A percentile compares a stretch with the other conserved stretches of the same genome.
These are phyloP conservation scores for Chlorella sp. DNA, from an alignment of 139 green algal genomes.

Conservation along the genomic window DNA sequence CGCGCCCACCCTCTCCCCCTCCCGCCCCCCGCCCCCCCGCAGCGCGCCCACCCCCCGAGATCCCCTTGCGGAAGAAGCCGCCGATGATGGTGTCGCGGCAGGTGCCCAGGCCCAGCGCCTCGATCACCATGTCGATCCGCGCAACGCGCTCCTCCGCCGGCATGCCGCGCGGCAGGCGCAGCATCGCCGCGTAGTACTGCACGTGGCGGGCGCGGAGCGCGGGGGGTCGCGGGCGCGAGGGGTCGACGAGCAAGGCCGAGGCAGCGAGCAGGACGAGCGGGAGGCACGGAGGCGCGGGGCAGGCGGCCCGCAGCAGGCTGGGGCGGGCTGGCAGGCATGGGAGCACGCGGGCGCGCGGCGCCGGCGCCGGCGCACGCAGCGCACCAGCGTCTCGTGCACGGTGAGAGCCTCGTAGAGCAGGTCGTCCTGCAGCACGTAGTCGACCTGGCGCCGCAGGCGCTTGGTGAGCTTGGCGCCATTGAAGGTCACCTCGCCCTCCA, in stretches of 20 bases:
- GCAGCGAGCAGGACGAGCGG: neutral
- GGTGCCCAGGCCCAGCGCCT: slow-evolving; percentile 66
- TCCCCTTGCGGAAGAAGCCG: slow-evolving; percentile 78
- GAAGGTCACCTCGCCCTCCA: slow-evolving; percentile 62
- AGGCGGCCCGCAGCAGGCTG: too few species aligned
- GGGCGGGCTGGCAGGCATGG: too few species aligned
- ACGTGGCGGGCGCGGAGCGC: neutral
- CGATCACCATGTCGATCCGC: slow-evolving; percentile 75
- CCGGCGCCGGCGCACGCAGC: neutral
- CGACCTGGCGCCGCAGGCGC: slow-evolving; percentile 50
- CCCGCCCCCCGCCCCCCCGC: too few species aligned
- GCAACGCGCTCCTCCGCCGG: slow-evolving; percentile 53
- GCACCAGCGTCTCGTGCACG: slow-evolving; percentile 64
- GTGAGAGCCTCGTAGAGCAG: slow-evolving; percentile 82
- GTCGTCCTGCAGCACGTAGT: slow-evolving; percentile 89
- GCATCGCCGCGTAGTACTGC: slow-evolving; percentile 76
- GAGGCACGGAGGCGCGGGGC: neutral
- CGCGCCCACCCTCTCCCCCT: too few species aligned
- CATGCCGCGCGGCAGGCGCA: slow-evolving; percentile 80
- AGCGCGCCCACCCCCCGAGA: too few species aligned
- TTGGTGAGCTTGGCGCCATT: slow-evolving; percentile 75
- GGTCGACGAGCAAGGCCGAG: neutral
- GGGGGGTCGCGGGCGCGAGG: neutral
- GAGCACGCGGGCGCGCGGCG: neutral
- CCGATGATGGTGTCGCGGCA: slow-evolving; percentile 93